A percentile compares a stretch with the other conserved stretches of the same genome.
Conservation (phyloP, 768 basidiomycete genomes). For the Boletus edulis region DNA sequence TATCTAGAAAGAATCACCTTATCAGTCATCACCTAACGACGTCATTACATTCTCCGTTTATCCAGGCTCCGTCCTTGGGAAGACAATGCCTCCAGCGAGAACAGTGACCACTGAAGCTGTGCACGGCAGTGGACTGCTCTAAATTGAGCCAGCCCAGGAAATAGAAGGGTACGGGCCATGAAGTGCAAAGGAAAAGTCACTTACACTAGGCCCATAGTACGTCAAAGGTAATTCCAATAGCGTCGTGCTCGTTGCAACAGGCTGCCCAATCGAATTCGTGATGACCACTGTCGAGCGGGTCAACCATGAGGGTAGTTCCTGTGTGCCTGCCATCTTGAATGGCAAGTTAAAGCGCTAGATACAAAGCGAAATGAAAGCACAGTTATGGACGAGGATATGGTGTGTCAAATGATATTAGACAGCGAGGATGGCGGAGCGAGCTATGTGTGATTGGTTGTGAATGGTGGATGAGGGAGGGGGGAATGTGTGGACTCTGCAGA, state of each 20-base stretch:
- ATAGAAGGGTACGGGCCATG: background rate
- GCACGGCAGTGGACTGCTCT: background rate
- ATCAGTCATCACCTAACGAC: conserved; percentile 14
- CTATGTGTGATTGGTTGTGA: conserved; percentile 2
- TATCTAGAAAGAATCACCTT: conserved; percentile 45
- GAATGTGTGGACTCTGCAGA: conserved; percentile 27
- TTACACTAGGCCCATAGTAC: conserved; percentile 80
- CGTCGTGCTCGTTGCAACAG: conserved; percentile 56
- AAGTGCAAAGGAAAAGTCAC: conserved; percentile 28
- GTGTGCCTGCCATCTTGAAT: conserved; percentile 42
- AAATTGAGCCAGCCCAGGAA: background rate
- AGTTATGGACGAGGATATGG: conserved; percentile 1
- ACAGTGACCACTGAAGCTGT: background rate
- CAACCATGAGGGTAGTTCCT: conserved; percentile 73
- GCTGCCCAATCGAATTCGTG: conserved; percentile 51
- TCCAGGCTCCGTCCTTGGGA: background rate
- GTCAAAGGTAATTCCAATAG: conserved; percentile 69
- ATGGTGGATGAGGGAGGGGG: conserved; percentile 15
- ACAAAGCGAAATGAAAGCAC: conserved; percentile 8
- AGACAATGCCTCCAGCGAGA: background rate
- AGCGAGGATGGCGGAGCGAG: background rate
- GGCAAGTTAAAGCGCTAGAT: conserved; percentile 3
- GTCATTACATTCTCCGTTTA: conserved; percentile 5
- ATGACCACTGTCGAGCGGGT: conserved; percentile 51
- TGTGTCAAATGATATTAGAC: conserved; percentile 3